Evolutionary conservation across 2,329 filamentous ascomycete genomes (phyloP).

Genomic region (Botrytis cinerea): DNA sequence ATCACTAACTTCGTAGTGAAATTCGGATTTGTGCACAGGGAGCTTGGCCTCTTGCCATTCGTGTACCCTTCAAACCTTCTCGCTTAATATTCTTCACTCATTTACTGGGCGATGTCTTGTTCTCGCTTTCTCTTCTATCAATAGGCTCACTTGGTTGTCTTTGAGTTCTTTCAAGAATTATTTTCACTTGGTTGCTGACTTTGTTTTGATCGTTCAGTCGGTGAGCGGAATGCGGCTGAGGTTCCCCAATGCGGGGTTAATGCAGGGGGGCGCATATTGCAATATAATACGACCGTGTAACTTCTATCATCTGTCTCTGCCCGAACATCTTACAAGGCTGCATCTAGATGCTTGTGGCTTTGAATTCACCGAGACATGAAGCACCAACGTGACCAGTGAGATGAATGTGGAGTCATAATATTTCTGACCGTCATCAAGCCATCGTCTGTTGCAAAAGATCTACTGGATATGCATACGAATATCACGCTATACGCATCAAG

Average conservation of each 20-base stretch:
- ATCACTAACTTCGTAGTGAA: neutral
- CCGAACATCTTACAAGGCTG: conserved; percentile 12
- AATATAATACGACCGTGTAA: conserved; percentile 5
- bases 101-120: neutral
- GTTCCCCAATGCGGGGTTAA: conserved; percentile 14
- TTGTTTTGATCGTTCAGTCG: neutral
- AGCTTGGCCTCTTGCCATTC: neutral
- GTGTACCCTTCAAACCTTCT: neutral
- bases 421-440: conserved; percentile 21
- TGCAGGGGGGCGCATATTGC: conserved; percentile 8
- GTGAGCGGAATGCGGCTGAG: conserved; percentile 10
- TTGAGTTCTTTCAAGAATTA: neutral
- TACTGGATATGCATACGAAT: conserved; percentile 17
- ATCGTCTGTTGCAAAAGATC: neutral
- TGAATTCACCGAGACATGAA: neutral
- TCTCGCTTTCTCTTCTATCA: too few species aligned
- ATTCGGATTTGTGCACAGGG: neutral
- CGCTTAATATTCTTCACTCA: neutral
- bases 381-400: neutral
- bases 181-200: neutral
- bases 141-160: neutral
- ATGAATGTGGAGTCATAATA: neutral
- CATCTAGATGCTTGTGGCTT: conserved; percentile 16
- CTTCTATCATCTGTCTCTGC: neutral
- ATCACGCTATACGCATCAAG: neutral